Conservation (phyloP, 352 stramenopile species). For the Phytophthora hybrid region DNA sequence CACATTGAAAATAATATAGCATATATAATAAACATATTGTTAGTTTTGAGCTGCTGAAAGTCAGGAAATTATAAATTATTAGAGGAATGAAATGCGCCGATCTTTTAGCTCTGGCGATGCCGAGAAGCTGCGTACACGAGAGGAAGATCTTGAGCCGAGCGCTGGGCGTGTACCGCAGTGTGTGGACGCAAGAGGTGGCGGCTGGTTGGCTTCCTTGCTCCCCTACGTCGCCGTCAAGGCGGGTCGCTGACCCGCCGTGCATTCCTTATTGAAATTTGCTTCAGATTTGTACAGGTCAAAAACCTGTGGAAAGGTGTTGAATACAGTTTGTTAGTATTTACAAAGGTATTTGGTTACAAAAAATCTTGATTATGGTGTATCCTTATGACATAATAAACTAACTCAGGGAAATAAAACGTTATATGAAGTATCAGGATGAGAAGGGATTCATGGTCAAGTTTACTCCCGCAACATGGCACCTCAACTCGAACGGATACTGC, state of each 20-base stretch:
- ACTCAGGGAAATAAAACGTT: too few relatives aligned
- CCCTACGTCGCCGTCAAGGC: conserved; percentile 13
- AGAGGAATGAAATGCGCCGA: background rate
- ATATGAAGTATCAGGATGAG: background rate
- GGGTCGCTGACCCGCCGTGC: conserved; percentile 16
- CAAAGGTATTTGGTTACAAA: background rate
- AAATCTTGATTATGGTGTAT: too few relatives aligned
- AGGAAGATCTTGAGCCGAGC: conserved; percentile 77
- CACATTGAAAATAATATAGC: background rate
- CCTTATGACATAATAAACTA: too few relatives aligned
- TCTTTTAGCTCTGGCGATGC: conserved; percentile 1
- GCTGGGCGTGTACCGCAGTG: conserved; percentile 54
- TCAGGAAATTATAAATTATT: background rate
- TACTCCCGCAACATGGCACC: conserved; percentile 3
- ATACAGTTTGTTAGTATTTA: background rate
- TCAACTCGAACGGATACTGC: conserved; percentile 4
- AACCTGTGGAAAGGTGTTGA: background rate
- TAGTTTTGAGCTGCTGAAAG: background rate
- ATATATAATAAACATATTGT: background rate
- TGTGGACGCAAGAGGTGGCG: conserved; percentile 8
- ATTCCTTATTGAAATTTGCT: conserved; percentile 4
- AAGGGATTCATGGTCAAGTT: background rate
- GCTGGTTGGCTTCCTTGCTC: background rate
- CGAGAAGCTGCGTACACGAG: conserved; percentile 52
- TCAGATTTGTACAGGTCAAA: conserved; percentile 18